These are phyloP conservation scores for Leishmania tropica DNA, from an alignment of 208 protist genomes.

Conservation along the genomic window DNA sequence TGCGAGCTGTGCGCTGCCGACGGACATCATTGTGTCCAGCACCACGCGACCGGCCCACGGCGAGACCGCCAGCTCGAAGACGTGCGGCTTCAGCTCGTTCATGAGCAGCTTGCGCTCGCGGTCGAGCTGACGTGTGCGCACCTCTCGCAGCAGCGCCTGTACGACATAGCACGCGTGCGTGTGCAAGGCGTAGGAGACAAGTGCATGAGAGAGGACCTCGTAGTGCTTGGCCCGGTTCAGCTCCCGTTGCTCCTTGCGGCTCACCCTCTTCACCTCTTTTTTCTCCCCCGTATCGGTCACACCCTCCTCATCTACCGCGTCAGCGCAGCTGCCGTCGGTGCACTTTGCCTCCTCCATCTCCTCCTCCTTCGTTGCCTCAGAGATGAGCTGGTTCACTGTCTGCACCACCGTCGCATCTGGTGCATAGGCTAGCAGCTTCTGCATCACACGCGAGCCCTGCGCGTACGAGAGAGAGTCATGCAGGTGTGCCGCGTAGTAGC, in stretches of 20 bases:
- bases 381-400: conserved; percentile 50
- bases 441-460: conserved; percentile 85
- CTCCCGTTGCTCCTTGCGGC: conserved; percentile 58
- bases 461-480: conserved; percentile 57
- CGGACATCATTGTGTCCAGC: conserved; percentile 80
- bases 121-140: conserved; percentile 60
- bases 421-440: conserved; percentile 82
- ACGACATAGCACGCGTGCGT: conserved; percentile 83
- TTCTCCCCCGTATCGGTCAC: conserved; percentile 11
- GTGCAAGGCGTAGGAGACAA: conserved; percentile 83
- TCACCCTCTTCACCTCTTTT: conserved; percentile 34
- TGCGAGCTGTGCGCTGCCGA: conserved; percentile 61
- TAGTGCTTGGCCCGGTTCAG: conserved; percentile 73
- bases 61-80: conserved; percentile 82
- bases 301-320: conserved; percentile 19
- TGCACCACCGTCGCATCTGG: conserved; percentile 55
- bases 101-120: conserved; percentile 67
- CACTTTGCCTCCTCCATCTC: conserved; percentile 43
- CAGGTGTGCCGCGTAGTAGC: conserved; percentile 45
- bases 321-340: conserved; percentile 4
- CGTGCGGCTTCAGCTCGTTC: conserved; percentile 86
- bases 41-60: conserved; percentile 89
- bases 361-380: conserved; percentile 42
- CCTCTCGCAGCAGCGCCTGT: conserved; percentile 78
- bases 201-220: conserved; percentile 51